Base-by-base conservation (phyloP, 768 basidiomycete species). In the Boletellus ananas region DNA sequence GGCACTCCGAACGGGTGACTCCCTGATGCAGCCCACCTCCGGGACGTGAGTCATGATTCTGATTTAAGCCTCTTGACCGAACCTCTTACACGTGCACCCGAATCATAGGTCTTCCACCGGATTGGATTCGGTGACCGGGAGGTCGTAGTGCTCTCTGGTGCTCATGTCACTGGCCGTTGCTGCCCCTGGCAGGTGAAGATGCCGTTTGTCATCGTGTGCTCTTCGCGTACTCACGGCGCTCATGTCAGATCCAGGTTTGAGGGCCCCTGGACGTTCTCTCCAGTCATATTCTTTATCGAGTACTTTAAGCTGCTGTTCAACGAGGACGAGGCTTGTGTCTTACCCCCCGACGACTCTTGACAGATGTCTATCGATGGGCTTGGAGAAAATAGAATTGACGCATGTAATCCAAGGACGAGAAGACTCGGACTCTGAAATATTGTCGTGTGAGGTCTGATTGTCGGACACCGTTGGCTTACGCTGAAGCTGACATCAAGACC, bases 101-200 rank as follows among this genome's bases (percentile, higher is more conserved):
- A 2, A n/a, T n/a, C n/a, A 35, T 43, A 77, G 76, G 80, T 86
- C 68, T 87, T 86, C 72, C 79, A 85, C 69, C 79, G 85, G 48
- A 86, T 87, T 85, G 85, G 84, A 46, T 94, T 97, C 78, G 87
- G 93, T 65, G 95, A 99, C 71, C 91, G 90, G 70, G 95, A 97
- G 73, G 97, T 98, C 43, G 94, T 96, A 53, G 91, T 92, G 48
- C 87, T 97, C 57, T 81, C 82, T 20, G 95, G 95, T 55, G 94
- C 91, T 34, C 95, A 99, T 64, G 94, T 92, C 51, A 83, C 98
- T 40, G 95, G 96, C 20, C 90, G 95, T 65, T 95, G 93, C 79
- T 96, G 98, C n/a, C 76, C 50, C 75, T 50, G 79, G 89, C 70
- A 82, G 90, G 79, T 81, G 63, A 57, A 72, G 58, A 34, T 39